These are phyloP conservation scores for Sugiyamaella lignohabitans DNA, from an alignment of 805 yeast genomes.

Conservation along the genomic window DNA sequence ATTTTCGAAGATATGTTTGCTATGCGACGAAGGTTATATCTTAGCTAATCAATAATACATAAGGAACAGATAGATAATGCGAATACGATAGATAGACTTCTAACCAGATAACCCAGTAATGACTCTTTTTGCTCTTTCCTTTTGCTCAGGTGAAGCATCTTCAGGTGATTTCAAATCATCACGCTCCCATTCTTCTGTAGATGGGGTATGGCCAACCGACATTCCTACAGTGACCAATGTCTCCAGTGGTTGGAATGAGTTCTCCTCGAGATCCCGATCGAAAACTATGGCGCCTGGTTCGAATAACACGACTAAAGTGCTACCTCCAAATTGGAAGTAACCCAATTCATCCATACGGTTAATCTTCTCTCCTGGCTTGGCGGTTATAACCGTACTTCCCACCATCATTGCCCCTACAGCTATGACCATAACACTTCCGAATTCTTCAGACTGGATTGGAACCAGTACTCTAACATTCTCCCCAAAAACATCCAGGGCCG, in stretches of 20 bases:
- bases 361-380: slow-evolving; percentile 51
- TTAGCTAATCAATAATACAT: too few species aligned
- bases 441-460: slow-evolving; percentile 67
- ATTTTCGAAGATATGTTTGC: slow-evolving; percentile 6
- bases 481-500: slow-evolving; percentile 84
- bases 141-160: slow-evolving; percentile 9
- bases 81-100: too few species aligned
- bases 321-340: slow-evolving; percentile 94
- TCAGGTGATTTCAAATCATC: slow-evolving; percentile 27
- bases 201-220: slow-evolving; percentile 74
- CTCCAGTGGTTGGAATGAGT: slow-evolving; percentile 66
- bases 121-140: slow-evolving; percentile 9
- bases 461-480: slow-evolving; percentile 78
- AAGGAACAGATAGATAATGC: too few species aligned
- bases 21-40: not conserved
- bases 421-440: slow-evolving; percentile 70
- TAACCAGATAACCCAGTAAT: slow-evolving; percentile 8
- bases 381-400: slow-evolving; percentile 76
- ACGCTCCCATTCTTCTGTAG: slow-evolving; percentile 44
- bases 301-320: slow-evolving; percentile 69
- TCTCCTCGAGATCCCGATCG: slow-evolving; percentile 67
- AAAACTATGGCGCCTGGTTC: slow-evolving; percentile 40
- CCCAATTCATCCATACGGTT: slow-evolving; percentile 80
- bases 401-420: slow-evolving; percentile 99
- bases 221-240: slow-evolving; percentile 85